phyloP scores from a whole-genome alignment of 78 protist genomes.

The Speleostelium caveatum region DNA sequence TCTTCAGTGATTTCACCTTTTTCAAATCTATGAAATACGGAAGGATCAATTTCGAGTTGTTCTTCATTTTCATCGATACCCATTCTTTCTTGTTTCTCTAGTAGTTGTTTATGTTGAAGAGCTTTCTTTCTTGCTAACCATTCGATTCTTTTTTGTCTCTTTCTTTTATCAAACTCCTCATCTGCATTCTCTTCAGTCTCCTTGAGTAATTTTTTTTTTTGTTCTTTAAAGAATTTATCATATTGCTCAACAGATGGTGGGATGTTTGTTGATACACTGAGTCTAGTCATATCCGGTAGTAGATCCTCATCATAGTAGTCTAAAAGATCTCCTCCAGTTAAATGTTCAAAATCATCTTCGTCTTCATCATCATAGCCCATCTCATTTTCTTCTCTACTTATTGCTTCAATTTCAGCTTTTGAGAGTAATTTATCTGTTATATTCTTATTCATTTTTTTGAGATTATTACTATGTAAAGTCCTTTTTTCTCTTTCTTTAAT shows the following conservation, averaged over 20 bases:
- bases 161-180: slow-evolving; percentile 34
- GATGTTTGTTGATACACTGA: neutral
- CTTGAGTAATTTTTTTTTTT: slow-evolving; percentile 16
- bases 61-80: slow-evolving; percentile 31
- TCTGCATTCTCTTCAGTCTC: slow-evolving; percentile 23
- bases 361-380: neutral
- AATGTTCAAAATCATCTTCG: neutral
- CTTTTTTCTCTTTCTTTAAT: slow-evolving; percentile 3
- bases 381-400: neutral
- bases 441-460: neutral
- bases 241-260: slow-evolving; percentile 34
- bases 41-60: slow-evolving; percentile 42
- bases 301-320: slow-evolving; percentile 31
- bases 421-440: slow-evolving; percentile 1
- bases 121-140: slow-evolving; percentile 45
- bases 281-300: slow-evolving; percentile 65
- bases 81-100: neutral
- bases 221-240: slow-evolving; percentile 16
- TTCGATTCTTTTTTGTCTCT: slow-evolving; percentile 48
- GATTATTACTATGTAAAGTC: neutral
- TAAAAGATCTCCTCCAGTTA: neutral
- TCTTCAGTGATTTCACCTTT: slow-evolving; percentile 65
- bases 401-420: neutral
- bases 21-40: slow-evolving; percentile 10
- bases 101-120: slow-evolving; percentile 25